Base-by-base conservation (phyloP, 2,329 filamentous ascomycete genomes). In the Arthroderma sp. region DNA sequence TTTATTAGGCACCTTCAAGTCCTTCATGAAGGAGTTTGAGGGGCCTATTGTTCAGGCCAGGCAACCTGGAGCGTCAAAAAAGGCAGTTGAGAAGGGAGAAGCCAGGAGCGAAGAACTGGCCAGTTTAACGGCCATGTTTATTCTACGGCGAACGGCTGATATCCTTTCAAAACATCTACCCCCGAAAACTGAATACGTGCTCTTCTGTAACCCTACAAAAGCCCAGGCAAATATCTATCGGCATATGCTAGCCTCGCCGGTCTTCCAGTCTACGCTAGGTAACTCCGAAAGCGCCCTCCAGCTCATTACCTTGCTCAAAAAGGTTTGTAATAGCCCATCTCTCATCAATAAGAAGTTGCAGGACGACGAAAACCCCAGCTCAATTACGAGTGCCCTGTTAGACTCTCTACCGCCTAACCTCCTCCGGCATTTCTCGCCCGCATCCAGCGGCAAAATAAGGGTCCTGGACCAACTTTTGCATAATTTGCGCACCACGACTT, bases 271-370 rank as follows among this genome's bases (percentile, higher is more conserved):
- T 30, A 75, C 77, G 6, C 63, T 83, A 41, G 77, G 78, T 9
- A 80, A 71, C 49, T 67, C 73, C 1, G 77, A 83, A 41, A 71
- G 72, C 39, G 74, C 78, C 2, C 66, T 85, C 2, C 77, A 82
- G 53, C 72, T 85, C 9, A 84, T 85, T 55, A 84, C 77, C 10
- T 70, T 84, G 11, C 64, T 85, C 11, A 85, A 85, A 63, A 85
- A 85, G 58, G 69, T 83, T 11, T 85, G 81, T 67, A 85, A 85
- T 57, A 80, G 78, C 50, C 81, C 81, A 1, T 75, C 72, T 0
- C 62, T 84, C 6, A 65, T 85, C 5, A 69, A 70, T 36, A 62
- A 69, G 2, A 73, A 72, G 46, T 66, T 63, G 15, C 61, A 61
- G 4, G 66, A 74, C 3, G 67, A 74, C 33, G 66, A 72, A 32